These are phyloP conservation scores for Tolypocladium capitatum DNA, from an alignment of 2,329 filamentous ascomycete genomes.

Conservation along the genomic window DNA sequence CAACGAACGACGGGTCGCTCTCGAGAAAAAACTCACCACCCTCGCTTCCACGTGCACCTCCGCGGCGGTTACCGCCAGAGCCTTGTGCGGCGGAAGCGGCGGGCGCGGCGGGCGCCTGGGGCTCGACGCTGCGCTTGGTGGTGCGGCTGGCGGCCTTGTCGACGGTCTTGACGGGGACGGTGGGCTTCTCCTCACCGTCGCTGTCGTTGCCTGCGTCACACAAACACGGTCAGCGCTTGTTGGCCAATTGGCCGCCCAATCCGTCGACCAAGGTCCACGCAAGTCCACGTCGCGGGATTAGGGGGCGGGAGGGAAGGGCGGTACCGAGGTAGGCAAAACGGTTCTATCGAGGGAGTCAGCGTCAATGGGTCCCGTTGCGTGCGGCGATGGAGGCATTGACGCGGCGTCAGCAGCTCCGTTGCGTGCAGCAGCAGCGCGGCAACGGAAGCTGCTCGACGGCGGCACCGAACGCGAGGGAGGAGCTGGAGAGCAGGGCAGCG, in stretches of 20 bases:
- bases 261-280: conserved; percentile 1
- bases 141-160: conserved; percentile 69
- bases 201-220: conserved; percentile 42
- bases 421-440: not conserved
- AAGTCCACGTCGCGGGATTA: conserved; percentile 4
- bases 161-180: conserved; percentile 75
- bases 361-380: not conserved
- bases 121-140: conserved; percentile 74
- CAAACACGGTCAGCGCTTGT: conserved; percentile 5
- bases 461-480: not conserved
- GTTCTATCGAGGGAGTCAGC: conserved; percentile 48
- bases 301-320: conserved; percentile 20
- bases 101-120: conserved; percentile 55
- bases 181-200: conserved; percentile 54
- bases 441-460: not conserved
- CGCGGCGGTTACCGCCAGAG: conserved; percentile 35
- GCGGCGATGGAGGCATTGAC: not conserved
- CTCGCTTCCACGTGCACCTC: conserved; percentile 62
- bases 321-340: conserved; percentile 97
- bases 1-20: not conserved
- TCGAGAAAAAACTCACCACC: conserved; percentile 50
- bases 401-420: not conserved
- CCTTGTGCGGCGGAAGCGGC: conserved; percentile 38
- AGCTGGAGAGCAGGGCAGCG: conserved; percentile 12
- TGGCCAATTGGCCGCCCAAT: not conserved